A percentile compares a stretch with the other conserved stretches of the same genome.
Evolutionary conservation across 306 rosid genomes (phyloP).

Genomic region (Citrullus colocynthis): DNA sequence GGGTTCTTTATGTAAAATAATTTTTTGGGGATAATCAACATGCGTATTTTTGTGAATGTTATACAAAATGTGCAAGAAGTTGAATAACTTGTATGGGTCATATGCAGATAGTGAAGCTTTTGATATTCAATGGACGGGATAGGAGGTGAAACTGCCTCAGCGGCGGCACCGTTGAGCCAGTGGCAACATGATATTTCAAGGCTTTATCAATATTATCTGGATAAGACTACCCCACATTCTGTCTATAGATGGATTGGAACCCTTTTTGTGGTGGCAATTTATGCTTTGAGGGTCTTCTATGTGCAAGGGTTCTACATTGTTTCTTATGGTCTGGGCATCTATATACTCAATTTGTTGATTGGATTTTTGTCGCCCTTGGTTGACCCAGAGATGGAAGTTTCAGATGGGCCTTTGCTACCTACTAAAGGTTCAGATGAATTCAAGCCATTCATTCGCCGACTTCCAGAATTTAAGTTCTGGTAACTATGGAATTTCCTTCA

Average conservation of each 20-base stretch:
- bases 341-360: conserved; percentile 71
- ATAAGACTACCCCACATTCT: conserved; percentile 60
- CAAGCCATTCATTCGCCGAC: conserved; percentile 80
- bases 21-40: background rate
- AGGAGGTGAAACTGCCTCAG: conserved; percentile 54
- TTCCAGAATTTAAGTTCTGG: conserved; percentile 95
- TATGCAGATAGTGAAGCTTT: conserved; percentile 35
- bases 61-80: background rate
- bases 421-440: conserved; percentile 87
- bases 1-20: background rate
- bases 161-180: conserved; percentile 47
- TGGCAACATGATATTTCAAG: conserved; percentile 42
- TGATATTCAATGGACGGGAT: conserved; percentile 54
- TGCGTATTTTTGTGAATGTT: background rate
- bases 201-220: conserved; percentile 62
- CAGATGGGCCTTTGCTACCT: conserved; percentile 59
- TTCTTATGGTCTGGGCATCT: conserved; percentile 76
- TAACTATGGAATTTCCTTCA: conserved; percentile 21
- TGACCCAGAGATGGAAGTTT: conserved; percentile 68
- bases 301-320: conserved; percentile 73
- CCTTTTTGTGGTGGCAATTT: conserved; percentile 23
- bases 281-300: conserved; percentile 54
- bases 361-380: conserved; percentile 77
- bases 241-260: conserved; percentile 66
- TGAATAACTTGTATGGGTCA: background rate